Percentiles rank a stretch among this genome's conserved stretches.
Evolutionary conservation across 2,329 filamentous ascomycete genomes (phyloP).

Genomic region (Teratosphaeria epicoccoides): DNA sequence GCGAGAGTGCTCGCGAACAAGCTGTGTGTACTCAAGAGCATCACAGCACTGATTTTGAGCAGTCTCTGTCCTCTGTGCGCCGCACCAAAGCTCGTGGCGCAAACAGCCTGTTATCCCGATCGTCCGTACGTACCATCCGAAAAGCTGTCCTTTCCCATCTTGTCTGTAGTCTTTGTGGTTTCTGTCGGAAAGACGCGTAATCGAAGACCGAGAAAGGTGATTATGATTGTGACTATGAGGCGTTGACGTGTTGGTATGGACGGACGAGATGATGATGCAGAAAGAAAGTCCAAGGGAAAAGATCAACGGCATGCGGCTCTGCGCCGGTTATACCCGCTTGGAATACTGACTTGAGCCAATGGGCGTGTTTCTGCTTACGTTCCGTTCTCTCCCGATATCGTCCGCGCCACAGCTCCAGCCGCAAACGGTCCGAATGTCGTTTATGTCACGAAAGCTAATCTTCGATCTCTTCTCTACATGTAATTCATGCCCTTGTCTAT

Average conservation of each 20-base stretch:
- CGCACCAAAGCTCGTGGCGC: background rate
- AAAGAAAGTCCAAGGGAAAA: background rate
- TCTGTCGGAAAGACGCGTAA: background rate
- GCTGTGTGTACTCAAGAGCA: background rate
- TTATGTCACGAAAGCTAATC: background rate
- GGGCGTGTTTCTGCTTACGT: background rate
- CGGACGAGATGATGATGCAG: background rate
- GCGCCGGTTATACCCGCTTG: background rate
- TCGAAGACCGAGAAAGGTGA: background rate
- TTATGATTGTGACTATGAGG: background rate
- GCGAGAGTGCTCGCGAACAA: background rate
- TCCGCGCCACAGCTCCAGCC: background rate
- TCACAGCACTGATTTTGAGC: background rate
- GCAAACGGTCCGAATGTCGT: background rate
- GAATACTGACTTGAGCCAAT: background rate
- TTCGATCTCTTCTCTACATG: background rate
- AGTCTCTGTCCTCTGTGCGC: conserved; percentile 1
- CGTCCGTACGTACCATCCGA: conserved; percentile 22
- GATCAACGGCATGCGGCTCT: background rate
- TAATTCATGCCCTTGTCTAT: no score
- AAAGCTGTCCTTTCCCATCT: conserved; percentile 31
- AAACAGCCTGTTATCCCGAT: background rate
- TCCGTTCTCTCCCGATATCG: background rate
- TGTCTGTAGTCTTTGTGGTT: conserved; percentile 8
- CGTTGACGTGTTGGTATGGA: background rate